Evolutionary conservation across 208 protist genomes (phyloP).

Genomic region (Wallacemonas sp.): DNA sequence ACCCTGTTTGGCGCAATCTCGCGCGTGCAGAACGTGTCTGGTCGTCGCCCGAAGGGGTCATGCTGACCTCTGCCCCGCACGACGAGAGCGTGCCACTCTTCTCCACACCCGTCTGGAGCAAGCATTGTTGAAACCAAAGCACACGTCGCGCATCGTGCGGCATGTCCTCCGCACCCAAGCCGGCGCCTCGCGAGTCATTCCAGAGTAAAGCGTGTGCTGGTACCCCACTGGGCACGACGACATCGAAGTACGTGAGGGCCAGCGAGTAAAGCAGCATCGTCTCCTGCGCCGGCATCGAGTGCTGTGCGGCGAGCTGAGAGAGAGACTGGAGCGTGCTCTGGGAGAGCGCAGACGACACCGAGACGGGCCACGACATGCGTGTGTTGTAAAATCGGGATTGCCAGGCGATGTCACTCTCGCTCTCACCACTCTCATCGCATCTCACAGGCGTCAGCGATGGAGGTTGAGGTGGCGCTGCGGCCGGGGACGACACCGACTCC

Average conservation of each 20-base stretch:
- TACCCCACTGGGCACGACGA: constrained; percentile 17
- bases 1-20: no score
- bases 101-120: background rate
- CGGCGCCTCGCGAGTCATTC: no score
- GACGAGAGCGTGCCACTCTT: no score
- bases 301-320: constrained; percentile 26
- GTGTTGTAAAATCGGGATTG: constrained; percentile 2
- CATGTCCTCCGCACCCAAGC: no score
- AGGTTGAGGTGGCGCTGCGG: no score
- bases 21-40: no score
- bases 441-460: no score
- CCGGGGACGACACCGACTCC: constrained; percentile 6
- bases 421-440: no score
- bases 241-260: constrained; percentile 54
- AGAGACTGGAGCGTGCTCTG: constrained; percentile 27
- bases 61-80: no score
- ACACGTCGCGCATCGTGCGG: background rate
- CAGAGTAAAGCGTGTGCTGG: background rate
- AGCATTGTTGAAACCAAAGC: background rate
- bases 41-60: no score
- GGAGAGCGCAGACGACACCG: background rate
- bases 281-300: constrained; percentile 49
- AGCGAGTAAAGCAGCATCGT: constrained; percentile 47
- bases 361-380: background rate
- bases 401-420: no score